Evolutionary conservation across 306 rosid genomes (phyloP).

Genomic region (Senna tora): DNA sequence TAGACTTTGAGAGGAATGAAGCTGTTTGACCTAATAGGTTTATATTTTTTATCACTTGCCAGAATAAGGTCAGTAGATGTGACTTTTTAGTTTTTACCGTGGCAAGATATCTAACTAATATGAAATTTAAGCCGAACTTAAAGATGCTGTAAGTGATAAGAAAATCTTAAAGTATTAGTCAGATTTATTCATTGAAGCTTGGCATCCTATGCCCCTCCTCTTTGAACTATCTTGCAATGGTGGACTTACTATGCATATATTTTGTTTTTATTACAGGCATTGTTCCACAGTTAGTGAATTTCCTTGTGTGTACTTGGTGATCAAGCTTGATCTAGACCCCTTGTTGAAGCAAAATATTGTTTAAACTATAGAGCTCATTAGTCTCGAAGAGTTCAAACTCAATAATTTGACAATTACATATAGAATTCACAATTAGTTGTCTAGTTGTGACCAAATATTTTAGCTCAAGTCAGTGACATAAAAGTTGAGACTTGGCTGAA

Average conservation of each 20-base stretch:
- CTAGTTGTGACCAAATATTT: not conserved
- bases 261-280: not conserved
- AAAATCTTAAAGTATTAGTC: no score
- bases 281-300: not conserved
- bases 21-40: no score
- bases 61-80: no score
- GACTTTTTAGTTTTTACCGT: no score
- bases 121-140: not conserved
- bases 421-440: no score
- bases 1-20: no score
- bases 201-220: not conserved
- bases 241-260: not conserved
- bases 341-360: not conserved
- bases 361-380: not conserved
- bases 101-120: no score
- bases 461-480: not conserved
- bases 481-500: not conserved
- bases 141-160: not conserved
- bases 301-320: not conserved
- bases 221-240: not conserved
- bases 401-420: not conserved
- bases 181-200: no score
- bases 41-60: no score
- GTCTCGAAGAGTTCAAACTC: not conserved
- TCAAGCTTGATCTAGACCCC: not conserved